Evolutionary conservation across 805 yeast genomes (phyloP), one percentile per base, ranked within the genome.

Genomic region (Starmerella apis): DNA sequence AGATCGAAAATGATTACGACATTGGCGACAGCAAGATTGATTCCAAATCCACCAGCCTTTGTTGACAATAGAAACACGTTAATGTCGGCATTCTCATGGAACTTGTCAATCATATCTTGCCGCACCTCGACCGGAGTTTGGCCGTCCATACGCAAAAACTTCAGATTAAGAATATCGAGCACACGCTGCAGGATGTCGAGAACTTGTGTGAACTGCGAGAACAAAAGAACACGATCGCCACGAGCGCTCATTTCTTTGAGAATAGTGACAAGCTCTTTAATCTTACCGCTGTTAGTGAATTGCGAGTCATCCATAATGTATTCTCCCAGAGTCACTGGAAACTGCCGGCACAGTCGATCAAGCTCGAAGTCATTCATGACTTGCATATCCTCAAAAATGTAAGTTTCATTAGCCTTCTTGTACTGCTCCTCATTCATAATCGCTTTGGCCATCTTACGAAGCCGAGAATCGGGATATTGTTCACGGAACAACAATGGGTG

Each of bases 11-110:
- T 84, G 47, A 92, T 74, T 2, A 92, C 98, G 53, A 81, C 79
- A 63, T 86, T 90, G 7, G 99, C 97, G 62, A 95, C 92, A 1
- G 94, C 92, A 60, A 92, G 74, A 62, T 92, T 92, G 67, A 92
- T 92, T 51, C 99, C 99, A 68, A 92, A 92, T 1, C 99, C 99
- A 63, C 99, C 99, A 0, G 98, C 97, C 63, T 86, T 86, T 3
- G 99, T 92, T 10, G 96, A 86, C 39, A 92, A 70, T 45, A 92
- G 71, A 61, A 92, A 90, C 3, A 92, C 82, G 0, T 94, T 90
- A 56, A 92, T 85, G 4, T 78, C 72, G 0, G 76, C 75, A 54
- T 87, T 94, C 30, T 84, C 87, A 61, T 86, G 82, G 63, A 84
- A 92, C 58, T 78, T 78, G 68, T 92, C 98, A 58, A 92, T 90